These are phyloP conservation scores for Nitzschia sp. DNA, from an alignment of 108 stramenopile species.

Conservation along the genomic window DNA sequence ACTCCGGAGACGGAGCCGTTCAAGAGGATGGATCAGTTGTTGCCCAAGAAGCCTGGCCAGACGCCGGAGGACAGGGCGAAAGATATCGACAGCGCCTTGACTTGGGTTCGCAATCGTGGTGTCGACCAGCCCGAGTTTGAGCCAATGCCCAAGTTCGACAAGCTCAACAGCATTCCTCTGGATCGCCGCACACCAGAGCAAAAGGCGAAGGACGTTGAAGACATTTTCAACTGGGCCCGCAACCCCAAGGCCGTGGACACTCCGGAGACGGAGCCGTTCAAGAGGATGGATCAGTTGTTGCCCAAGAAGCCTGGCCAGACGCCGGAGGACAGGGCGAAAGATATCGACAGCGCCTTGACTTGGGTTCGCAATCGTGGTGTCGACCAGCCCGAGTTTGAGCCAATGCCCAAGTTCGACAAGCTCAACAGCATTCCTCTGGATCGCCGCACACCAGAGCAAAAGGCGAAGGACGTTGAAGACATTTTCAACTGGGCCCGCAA, in stretches of 20 bases:
- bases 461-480: slow-evolving; percentile 25
- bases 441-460: slow-evolving; percentile 27
- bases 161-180: slow-evolving; percentile 21
- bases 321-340: slow-evolving; percentile 30
- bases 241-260: slow-evolving; percentile 23
- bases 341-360: slow-evolving; percentile 37
- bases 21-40: slow-evolving; percentile 21
- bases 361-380: slow-evolving; percentile 36
- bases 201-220: slow-evolving; percentile 15
- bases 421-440: slow-evolving; percentile 18
- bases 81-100: slow-evolving; percentile 38
- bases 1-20: slow-evolving; percentile 10
- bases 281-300: slow-evolving; percentile 20
- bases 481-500: slow-evolving; percentile 43
- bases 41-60: slow-evolving; percentile 25
- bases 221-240: slow-evolving; percentile 36
- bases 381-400: slow-evolving; percentile 27
- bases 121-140: slow-evolving; percentile 2
- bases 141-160: slow-evolving; percentile 7
- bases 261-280: slow-evolving; percentile 28
- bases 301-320: slow-evolving; percentile 24
- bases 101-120: slow-evolving; percentile 34
- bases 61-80: slow-evolving; percentile 31
- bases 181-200: slow-evolving; percentile 25
- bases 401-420: slow-evolving; percentile 6